A percentile compares a stretch with the other conserved stretches of the same genome.
These are phyloP conservation scores for Melaleuca quinquenervia DNA, from an alignment of 345 rosid genomes.

Conservation along the genomic window DNA sequence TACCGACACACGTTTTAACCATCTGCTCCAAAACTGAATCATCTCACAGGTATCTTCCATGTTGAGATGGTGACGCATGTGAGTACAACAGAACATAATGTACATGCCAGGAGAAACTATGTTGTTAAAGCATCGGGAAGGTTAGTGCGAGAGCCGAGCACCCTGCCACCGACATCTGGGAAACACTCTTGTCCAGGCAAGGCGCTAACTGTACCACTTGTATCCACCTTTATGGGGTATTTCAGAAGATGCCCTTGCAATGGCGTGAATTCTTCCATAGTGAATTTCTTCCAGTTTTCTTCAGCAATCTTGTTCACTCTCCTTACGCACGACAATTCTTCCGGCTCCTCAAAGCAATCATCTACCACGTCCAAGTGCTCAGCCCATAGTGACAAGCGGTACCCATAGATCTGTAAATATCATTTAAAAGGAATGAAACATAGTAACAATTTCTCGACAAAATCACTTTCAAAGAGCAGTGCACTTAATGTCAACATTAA, in stretches of 20 bases:
- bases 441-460: neutral
- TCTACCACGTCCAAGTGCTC: constrained; percentile 59
- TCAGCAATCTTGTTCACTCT: constrained; percentile 52
- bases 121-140: constrained; percentile 77
- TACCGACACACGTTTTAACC: neutral
- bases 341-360: constrained; percentile 38
- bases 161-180: constrained; percentile 82
- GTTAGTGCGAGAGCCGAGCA: constrained; percentile 50
- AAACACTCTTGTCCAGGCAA: constrained; percentile 55
- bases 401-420: constrained; percentile 50
- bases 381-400: constrained; percentile 87
- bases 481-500: no score
- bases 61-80: neutral
- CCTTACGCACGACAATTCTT: constrained; percentile 42
- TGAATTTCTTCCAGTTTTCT: constrained; percentile 64
- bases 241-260: constrained; percentile 68
- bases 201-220: constrained; percentile 37
- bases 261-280: constrained; percentile 21
- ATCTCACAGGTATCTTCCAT: neutral
- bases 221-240: constrained; percentile 53
- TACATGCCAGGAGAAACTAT: constrained; percentile 3
- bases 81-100: neutral
- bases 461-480: neutral
- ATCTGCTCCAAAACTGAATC: neutral
- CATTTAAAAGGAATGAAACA: neutral